Evolutionary conservation across 2,329 filamentous ascomycete genomes (phyloP), one percentile per base, ranked within the genome.

Genomic region (Epichloe amarillans): DNA sequence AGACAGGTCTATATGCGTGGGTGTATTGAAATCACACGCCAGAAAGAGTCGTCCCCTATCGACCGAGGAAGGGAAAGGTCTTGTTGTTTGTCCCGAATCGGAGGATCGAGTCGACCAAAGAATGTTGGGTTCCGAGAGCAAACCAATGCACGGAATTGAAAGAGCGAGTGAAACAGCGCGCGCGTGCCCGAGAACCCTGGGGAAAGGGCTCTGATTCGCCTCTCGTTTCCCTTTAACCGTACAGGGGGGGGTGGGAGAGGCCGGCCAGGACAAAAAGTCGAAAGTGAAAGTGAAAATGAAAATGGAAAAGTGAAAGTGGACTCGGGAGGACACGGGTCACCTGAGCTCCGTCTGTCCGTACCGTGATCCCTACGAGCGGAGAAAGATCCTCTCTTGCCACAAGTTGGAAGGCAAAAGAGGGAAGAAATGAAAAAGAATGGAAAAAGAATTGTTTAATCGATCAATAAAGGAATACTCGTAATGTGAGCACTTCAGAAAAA

Each of bases 301-400:
- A 2, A 30, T 10, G 26, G 10, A 30, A 10, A 4, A 30, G 35
- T 12, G 35, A 48, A 44, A 42, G 50, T 43, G 50, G 50, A 19
- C 35, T 51, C 50, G 40, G 50, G 45, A 51, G 50, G 50, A 48
- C 50, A 48, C 45, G 45, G 50, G 45, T 48, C 33, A 37, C 30
- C 19, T 19, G 39, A 11, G 23, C 39, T 30, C 26, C 26, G 26
- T 10, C 26, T 6, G 26, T 26, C 7, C 7, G 8, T 30, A 26
- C 23, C 7, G 23, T 26, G 10, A 10, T 39, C 37, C 37, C 37
- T n/a, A 17, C n/a, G 3, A 38, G 12, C 37, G n/a, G 5, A 41
- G n/a, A 41, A 5, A 21, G 1, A 8, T 19, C 39, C 7, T 14
- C 7, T 41, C 5, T 21, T 14, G 39, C 19, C 39, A 41, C 11